Conservation (phyloP, 2,329 filamentous ascomycete genomes). For the Aspergillus sp. region DNA sequence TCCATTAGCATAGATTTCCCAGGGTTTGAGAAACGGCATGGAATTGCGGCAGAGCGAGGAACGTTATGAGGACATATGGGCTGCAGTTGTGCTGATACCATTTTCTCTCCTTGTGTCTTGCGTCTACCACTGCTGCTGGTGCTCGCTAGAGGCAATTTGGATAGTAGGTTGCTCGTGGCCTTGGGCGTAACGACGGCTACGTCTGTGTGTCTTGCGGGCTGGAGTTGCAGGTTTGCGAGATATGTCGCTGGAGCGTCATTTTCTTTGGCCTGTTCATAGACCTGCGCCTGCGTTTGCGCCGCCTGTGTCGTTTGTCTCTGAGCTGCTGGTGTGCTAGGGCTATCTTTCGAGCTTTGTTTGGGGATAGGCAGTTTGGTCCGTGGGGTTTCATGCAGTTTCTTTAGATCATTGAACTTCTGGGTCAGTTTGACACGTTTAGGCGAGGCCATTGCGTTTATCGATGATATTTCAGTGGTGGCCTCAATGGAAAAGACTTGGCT, state of each 20-base stretch:
- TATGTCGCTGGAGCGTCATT: background rate
- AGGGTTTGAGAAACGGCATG: background rate
- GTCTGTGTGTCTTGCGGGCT: background rate
- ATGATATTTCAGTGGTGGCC: background rate
- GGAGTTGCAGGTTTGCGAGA: background rate
- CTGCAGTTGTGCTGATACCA: conserved; percentile 17
- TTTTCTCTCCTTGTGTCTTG: conserved; percentile 18
- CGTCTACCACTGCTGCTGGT: conserved; percentile 17
- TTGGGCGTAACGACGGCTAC: background rate
- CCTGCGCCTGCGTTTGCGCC: background rate
- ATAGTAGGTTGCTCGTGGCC: background rate
- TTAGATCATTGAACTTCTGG: conserved; percentile 12
- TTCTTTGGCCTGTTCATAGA: background rate
- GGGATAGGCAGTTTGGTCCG: conserved; percentile 1
- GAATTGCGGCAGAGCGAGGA: background rate
- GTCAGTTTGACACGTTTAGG: conserved; percentile 9
- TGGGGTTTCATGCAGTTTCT: background rate
- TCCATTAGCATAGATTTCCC: conserved; percentile 16
- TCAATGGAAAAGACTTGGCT: background rate
- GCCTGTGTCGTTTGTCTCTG: background rate
- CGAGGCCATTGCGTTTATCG: conserved; percentile 1
- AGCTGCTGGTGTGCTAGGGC: background rate
- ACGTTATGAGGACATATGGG: background rate
- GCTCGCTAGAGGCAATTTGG: conserved; percentile 1
- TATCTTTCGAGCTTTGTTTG: background rate